These are phyloP conservation scores for Calonectria pseudoturangicola DNA, from an alignment of 2,329 filamentous ascomycete species.

Conservation along the genomic window DNA sequence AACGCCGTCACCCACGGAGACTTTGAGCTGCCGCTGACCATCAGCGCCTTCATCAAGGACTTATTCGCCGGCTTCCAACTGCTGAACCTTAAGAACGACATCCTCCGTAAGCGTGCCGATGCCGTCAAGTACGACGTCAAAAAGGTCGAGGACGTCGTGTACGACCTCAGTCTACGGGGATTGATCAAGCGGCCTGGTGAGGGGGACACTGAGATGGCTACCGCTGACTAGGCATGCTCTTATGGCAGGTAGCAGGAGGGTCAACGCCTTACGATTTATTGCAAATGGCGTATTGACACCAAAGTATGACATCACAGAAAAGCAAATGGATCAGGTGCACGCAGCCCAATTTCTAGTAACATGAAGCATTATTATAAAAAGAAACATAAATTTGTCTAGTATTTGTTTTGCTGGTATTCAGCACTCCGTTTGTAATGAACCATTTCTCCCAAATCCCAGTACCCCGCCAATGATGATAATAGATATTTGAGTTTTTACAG, in stretches of 20 bases:
- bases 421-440: conserved; percentile 32
- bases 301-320: conserved; percentile 3
- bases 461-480: conserved; percentile 27
- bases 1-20: conserved; percentile 94
- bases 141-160: conserved; percentile 98
- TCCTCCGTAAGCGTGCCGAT: conserved; percentile 89
- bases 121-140: conserved; percentile 98
- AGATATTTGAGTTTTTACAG: conserved; percentile 45
- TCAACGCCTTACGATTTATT: background rate
- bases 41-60: conserved; percentile 95
- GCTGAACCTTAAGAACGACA: conserved; percentile 97
- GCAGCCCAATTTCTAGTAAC: background rate
- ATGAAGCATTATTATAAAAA: conserved; percentile 22
- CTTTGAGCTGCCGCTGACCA: conserved; percentile 88
- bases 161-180: conserved; percentile 92
- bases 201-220: conserved; percentile 63
- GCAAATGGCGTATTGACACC: background rate
- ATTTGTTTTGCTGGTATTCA: conserved; percentile 35
- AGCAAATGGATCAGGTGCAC: background rate
- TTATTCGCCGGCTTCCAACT: conserved; percentile 97
- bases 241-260: too few relatives aligned
- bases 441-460: conserved; percentile 16
- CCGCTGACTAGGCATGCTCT: conserved; percentile 50
- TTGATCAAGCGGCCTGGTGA: conserved; percentile 75
- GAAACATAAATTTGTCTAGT: conserved; percentile 36